phyloP scores from a whole-genome alignment of 768 basidiomycete genomes.

The Phylloporus rhodoxanthus region DNA sequence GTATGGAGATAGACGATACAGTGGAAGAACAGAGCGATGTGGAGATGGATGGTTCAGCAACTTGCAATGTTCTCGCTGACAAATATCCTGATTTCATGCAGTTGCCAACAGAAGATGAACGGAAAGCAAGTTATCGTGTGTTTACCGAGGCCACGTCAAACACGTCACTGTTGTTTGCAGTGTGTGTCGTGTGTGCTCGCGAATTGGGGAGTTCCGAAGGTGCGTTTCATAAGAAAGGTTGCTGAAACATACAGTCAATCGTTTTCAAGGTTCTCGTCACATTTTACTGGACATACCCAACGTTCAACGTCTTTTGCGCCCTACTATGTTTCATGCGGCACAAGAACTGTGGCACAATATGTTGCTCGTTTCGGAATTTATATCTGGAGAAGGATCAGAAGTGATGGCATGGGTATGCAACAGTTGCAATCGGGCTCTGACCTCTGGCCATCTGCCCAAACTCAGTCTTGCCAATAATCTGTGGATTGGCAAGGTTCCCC shows the following conservation, averaged over 20 bases:
- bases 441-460: neutral
- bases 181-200: neutral
- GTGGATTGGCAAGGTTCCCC: constrained; percentile 35
- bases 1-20: too few species aligned
- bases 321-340: neutral
- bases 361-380: neutral
- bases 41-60: too few species aligned
- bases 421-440: neutral
- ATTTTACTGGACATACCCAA: neutral
- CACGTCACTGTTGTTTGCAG: neutral
- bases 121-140: too few species aligned
- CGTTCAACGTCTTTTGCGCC: neutral
- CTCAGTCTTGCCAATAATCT: constrained; percentile 34
- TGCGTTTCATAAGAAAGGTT: too few species aligned
- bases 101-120: too few species aligned
- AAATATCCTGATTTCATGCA: too few species aligned
- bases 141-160: neutral
- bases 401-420: neutral
- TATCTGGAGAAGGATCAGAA: neutral
- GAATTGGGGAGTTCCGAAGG: too few species aligned
- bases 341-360: neutral
- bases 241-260: neutral
- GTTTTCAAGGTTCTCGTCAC: neutral
- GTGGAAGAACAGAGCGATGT: too few species aligned
- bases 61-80: too few species aligned